A percentile compares a stretch with the other conserved stretches of the same genome.
Conservation (phyloP, 495 filamentous ascomycete species). For the Xylaria venustula region DNA sequence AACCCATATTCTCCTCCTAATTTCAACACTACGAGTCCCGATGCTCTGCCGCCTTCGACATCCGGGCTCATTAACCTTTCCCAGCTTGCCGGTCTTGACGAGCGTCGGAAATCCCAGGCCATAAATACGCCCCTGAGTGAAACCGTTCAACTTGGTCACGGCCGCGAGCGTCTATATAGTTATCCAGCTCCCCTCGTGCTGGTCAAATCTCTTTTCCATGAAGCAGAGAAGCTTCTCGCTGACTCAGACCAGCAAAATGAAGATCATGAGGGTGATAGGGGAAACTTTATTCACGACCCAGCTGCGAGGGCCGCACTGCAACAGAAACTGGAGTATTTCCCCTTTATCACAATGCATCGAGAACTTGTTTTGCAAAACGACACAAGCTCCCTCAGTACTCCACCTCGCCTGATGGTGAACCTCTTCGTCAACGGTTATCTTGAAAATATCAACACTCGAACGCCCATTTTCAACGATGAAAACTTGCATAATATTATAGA, state of each 20-base stretch:
- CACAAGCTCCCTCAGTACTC: conserved; percentile 11
- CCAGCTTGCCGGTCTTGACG: neutral
- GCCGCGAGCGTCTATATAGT: conserved; percentile 16
- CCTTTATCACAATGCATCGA: conserved; percentile 3
- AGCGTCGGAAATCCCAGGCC: neutral
- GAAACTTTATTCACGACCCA: conserved; percentile 3
- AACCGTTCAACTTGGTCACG: conserved; percentile 11
- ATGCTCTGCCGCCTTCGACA: neutral
- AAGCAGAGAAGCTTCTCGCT: neutral
- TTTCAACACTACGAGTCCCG: neutral
- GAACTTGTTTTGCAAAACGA: conserved; percentile 10
- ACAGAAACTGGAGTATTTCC: conserved; percentile 9
- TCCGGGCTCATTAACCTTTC: neutral
- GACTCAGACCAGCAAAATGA: neutral
- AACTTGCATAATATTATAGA: conserved; percentile 9
- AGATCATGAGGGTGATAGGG: neutral
- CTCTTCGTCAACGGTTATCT: conserved; percentile 20
- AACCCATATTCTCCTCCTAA: neutral
- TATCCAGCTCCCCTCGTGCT: conserved; percentile 17
- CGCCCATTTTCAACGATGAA: conserved; percentile 19
- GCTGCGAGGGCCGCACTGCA: conserved; percentile 6
- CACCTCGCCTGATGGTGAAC: conserved; percentile 13
- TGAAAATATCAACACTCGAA: conserved; percentile 12
- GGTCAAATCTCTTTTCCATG: conserved; percentile 11
- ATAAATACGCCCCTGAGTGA: conserved; percentile 1